These are phyloP conservation scores for Exophiala aquamarina DNA, from an alignment of 2,329 filamentous ascomycete species.

Conservation along the genomic window DNA sequence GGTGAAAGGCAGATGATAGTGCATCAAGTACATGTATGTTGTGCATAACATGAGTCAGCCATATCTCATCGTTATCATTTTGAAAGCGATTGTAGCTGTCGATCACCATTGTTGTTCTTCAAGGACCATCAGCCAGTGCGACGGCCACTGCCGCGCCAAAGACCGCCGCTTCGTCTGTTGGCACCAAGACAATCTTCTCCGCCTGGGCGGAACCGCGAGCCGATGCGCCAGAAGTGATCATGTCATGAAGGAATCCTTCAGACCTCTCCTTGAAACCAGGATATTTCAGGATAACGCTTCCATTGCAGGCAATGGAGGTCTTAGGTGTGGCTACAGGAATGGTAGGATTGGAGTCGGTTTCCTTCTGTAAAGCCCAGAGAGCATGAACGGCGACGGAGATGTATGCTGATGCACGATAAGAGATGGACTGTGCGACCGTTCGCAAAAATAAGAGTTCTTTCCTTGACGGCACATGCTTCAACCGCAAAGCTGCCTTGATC, in stretches of 20 bases:
- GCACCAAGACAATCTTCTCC: conserved; percentile 38
- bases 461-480: conserved; percentile 44
- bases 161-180: conserved; percentile 45
- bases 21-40: too few relatives aligned
- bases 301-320: conserved; percentile 51
- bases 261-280: conserved; percentile 47
- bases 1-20: too few relatives aligned
- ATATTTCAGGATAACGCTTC: conserved; percentile 54
- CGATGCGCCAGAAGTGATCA: conserved; percentile 34
- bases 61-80: too few relatives aligned
- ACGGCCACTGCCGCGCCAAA: conserved; percentile 49
- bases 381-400: conserved; percentile 64
- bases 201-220: conserved; percentile 22
- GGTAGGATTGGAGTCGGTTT: conserved; percentile 42
- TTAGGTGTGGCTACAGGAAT: conserved; percentile 23
- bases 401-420: conserved; percentile 60
- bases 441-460: conserved; percentile 58
- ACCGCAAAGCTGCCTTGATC: conserved; percentile 53
- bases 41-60: too few relatives aligned
- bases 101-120: conserved; percentile 3
- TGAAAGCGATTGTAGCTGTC: too few relatives aligned
- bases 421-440: conserved; percentile 53
- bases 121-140: conserved; percentile 36
- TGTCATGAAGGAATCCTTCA: conserved; percentile 43
- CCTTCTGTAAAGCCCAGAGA: conserved; percentile 57